Conservation (phyloP, 495 filamentous ascomycete species). For the Penicillium cosmopolitanum region DNA sequence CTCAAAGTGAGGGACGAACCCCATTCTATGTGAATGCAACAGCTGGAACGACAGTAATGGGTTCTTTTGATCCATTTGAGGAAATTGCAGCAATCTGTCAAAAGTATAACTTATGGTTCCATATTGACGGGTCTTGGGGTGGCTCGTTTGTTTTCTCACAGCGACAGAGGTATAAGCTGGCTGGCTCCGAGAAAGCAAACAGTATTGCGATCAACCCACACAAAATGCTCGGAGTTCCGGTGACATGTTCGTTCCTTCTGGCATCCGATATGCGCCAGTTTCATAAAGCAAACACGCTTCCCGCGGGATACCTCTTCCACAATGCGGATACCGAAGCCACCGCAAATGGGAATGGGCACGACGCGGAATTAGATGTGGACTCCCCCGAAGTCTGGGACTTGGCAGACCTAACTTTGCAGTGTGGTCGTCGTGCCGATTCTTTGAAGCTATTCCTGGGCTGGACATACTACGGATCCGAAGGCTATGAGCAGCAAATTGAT, state of each 20-base stretch:
- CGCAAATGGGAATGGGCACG: conserved; percentile 16
- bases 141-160: conserved; percentile 79
- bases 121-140: conserved; percentile 91
- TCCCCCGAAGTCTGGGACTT: conserved; percentile 79
- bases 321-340: conserved; percentile 38
- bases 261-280: conserved; percentile 74
- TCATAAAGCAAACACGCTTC: conserved; percentile 80
- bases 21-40: conserved; percentile 97
- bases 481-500: conserved; percentile 67
- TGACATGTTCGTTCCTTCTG: conserved; percentile 90
- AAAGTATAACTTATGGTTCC: conserved; percentile 79
- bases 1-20: conserved; percentile 65
- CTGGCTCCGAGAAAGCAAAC: conserved; percentile 73
- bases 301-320: conserved; percentile 88
- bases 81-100: conserved; percentile 73
- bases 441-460: conserved; percentile 87
- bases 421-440: conserved; percentile 81
- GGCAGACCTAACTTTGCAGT: conserved; percentile 92
- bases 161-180: conserved; percentile 62
- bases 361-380: conserved; percentile 36
- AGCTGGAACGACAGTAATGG: conserved; percentile 90
- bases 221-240: conserved; percentile 92
- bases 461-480: conserved; percentile 79
- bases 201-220: conserved; percentile 88
- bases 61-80: conserved; percentile 82